Percentiles rank a stretch among this genome's conserved stretches.
These are phyloP conservation scores for Leptographium procerum DNA, from an alignment of 2,329 filamentous ascomycete species.

Conservation along the genomic window DNA sequence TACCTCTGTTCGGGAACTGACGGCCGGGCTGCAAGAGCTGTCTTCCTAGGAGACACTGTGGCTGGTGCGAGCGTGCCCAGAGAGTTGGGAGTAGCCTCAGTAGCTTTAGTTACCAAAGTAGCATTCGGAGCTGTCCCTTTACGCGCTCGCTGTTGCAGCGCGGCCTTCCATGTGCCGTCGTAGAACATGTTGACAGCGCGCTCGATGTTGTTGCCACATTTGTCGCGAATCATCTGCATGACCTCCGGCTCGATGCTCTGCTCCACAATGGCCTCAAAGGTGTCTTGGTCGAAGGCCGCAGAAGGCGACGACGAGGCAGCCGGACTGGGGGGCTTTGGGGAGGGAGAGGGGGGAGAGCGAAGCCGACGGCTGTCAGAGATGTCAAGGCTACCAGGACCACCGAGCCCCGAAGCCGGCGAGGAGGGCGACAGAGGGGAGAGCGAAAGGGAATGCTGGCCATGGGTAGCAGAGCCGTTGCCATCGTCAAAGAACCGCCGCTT, in stretches of 20 bases:
- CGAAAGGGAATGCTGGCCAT: neutral
- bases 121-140: neutral
- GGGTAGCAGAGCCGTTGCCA: slow-evolving; percentile 16
- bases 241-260: slow-evolving; percentile 38
- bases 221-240: slow-evolving; percentile 37
- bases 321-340: neutral
- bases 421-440: neutral
- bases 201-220: slow-evolving; percentile 47
- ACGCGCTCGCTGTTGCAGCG: too few species aligned
- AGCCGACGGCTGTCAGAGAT: too few species aligned
- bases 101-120: neutral
- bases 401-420: neutral
- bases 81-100: neutral
- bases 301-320: neutral
- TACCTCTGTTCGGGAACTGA: slow-evolving; percentile 47
- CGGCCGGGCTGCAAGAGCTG: neutral
- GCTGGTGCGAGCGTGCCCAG: neutral
- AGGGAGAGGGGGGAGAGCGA: neutral
- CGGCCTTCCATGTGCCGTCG: slow-evolving; percentile 50
- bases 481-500: slow-evolving; percentile 30
- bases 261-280: slow-evolving; percentile 50
- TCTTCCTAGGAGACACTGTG: slow-evolving; percentile 3
- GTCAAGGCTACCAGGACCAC: too few species aligned
- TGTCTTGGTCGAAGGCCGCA: slow-evolving; percentile 42
- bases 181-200: slow-evolving; percentile 59